These are phyloP conservation scores for Sanguinoderma infundibulare DNA, from an alignment of 1,284 basidiomycete genomes.

Conservation along the genomic window DNA sequence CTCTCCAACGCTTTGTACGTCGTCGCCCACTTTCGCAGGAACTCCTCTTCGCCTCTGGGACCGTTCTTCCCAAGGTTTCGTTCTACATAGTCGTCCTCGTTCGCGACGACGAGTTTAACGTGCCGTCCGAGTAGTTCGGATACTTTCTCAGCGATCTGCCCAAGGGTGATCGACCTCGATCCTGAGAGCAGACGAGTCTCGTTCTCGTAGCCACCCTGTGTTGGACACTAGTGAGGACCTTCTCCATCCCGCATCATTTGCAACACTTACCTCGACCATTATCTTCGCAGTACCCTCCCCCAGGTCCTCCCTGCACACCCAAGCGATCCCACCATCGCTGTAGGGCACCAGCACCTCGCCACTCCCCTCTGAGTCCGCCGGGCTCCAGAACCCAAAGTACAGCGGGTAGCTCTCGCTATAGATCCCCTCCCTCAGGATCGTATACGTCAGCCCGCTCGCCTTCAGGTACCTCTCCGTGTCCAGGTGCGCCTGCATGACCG, in stretches of 20 bases:
- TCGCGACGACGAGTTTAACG: constrained; percentile 29
- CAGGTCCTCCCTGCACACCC: constrained; percentile 37
- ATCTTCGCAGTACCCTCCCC: constrained; percentile 40
- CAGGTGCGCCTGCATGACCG: constrained; percentile 42
- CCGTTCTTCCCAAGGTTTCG: constrained; percentile 24
- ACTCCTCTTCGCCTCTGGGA: constrained; percentile 30
- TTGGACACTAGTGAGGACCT: neutral
- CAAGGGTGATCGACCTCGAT: constrained; percentile 30
- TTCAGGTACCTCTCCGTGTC: constrained; percentile 43
- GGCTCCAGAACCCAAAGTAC: constrained; percentile 39
- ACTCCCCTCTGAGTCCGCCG: constrained; percentile 16
- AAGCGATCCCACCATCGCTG: constrained; percentile 38
- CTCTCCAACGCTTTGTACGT: constrained; percentile 33
- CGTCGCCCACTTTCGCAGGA: constrained; percentile 37
- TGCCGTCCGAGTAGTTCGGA: constrained; percentile 28
- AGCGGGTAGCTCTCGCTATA: constrained; percentile 43
- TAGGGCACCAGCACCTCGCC: constrained; percentile 33
- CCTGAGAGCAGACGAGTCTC: constrained; percentile 36
- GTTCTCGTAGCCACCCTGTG: constrained; percentile 34
- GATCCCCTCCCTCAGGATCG: constrained; percentile 43
- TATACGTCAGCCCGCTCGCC: constrained; percentile 40
- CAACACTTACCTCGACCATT: constrained; percentile 28
- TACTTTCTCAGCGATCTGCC: constrained; percentile 28
- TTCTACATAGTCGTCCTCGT: constrained; percentile 35
- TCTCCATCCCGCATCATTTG: neutral